Conservation (phyloP, 2,329 filamentous ascomycete genomes). For the Bipolaris victoriae region DNA sequence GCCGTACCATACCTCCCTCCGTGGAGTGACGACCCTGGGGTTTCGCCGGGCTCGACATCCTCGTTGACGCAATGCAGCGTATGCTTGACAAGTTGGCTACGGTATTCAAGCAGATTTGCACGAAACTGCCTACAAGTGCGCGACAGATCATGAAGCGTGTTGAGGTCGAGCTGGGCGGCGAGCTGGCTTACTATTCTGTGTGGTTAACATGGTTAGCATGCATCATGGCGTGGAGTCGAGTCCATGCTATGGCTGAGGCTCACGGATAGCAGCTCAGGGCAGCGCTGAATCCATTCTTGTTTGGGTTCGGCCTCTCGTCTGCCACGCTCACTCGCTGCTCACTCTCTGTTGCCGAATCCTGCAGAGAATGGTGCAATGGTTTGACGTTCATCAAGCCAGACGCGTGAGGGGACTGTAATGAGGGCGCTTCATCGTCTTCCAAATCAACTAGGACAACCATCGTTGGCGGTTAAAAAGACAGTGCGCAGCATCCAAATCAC, state of each 20-base stretch:
- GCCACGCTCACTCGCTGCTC: slow-evolving; percentile 21
- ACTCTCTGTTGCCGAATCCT: slow-evolving; percentile 10
- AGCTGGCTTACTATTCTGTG: slow-evolving; percentile 77
- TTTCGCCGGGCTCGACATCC: slow-evolving; percentile 58
- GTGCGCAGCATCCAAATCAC: slow-evolving; percentile 40
- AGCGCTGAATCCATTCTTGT: slow-evolving; percentile 65
- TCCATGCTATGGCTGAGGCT: slow-evolving; percentile 51
- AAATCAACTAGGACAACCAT: slow-evolving; percentile 56
- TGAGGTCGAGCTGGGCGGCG: slow-evolving; percentile 80
- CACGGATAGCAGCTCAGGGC: slow-evolving; percentile 73
- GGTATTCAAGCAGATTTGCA: slow-evolving; percentile 77
- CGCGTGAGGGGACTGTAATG: slow-evolving; percentile 27
- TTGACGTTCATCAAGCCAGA: slow-evolving; percentile 30
- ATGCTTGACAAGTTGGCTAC: slow-evolving; percentile 71
- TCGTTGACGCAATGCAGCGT: slow-evolving; percentile 85
- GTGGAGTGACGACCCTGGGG: slow-evolving; percentile 53
- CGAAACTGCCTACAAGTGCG: slow-evolving; percentile 82
- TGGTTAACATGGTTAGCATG: slow-evolving; percentile 38
- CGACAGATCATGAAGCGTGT: slow-evolving; percentile 82
- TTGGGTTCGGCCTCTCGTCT: slow-evolving; percentile 55
- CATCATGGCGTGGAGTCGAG: slow-evolving; percentile 32
- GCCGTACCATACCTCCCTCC: slow-evolving; percentile 26
- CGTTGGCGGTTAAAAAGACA: slow-evolving; percentile 22
- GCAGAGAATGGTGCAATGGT: slow-evolving; percentile 39
- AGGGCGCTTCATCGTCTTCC: slow-evolving; percentile 48